Evolutionary conservation across 495 filamentous ascomycete species (phyloP), one percentile per base, ranked within the genome.

Genomic region (Xylaria palmicola): DNA sequence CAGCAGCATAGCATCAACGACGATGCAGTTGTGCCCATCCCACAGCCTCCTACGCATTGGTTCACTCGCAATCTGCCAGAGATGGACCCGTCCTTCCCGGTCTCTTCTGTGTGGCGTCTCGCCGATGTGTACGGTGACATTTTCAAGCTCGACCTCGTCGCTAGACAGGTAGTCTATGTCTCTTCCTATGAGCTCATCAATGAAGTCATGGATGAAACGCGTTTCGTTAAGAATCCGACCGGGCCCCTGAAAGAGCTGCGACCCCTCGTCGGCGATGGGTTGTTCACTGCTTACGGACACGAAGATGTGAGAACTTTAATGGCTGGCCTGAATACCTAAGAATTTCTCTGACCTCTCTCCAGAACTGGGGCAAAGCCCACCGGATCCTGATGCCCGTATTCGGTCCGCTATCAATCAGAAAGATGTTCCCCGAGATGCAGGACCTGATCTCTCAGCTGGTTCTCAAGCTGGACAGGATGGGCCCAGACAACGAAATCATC

Each of bases 401-500:
- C 69, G 86, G 87, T 0, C 86, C 86, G 0, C 56, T 86, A 12
- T 71, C 79, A 30, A 84, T 90, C 67, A 76, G 78, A 63, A 71
- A 65, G 20, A 89, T 89, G 87, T 26, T 84, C 59, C 77, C 79
- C 59, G 81, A 83, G 45, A 88, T 88, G 85, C 79, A 85, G 54
- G 86, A 88, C 65, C 81, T 88, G 53, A 75, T 81, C 1, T 74
- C 70, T 0, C 85, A 89, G 60, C 65, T 89, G 17, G 79, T 82
- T 12, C 74, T 86, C 52, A 86, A 86, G 69, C 86, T 85, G 84
- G 83, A 81, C 5, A 77, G 85, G 17, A 73, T 76, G 50, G 86
- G 85, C 0, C 70, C 79, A 0, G 70, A 77, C 0, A 59, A 77
- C 24, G 68, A 74, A 17, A 85, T 88, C 44, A 62, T 67, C 20